These are phyloP conservation scores for Diophrys sp. DNA, from an alignment of 73 alveolate species.

Conservation along the genomic window DNA sequence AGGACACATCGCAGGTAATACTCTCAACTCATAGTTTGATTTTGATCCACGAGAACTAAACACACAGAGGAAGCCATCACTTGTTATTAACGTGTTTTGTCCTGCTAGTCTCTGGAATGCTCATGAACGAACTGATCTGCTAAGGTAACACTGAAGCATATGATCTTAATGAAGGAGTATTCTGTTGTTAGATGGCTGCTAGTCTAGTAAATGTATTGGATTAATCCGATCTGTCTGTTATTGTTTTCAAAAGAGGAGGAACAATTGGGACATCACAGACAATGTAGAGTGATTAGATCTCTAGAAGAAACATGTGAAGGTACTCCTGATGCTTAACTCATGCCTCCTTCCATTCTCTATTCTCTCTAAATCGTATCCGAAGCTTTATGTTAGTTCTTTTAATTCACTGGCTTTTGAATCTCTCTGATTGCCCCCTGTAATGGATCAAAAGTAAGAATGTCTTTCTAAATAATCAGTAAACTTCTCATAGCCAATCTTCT, in stretches of 20 bases:
- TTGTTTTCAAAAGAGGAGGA: background rate
- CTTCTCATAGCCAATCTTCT: constrained; percentile 42
- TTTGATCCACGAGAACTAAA: no score
- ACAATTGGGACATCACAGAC: background rate
- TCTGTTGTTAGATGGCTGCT: background rate
- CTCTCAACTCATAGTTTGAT: no score
- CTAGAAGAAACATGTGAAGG: background rate
- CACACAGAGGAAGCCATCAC: no score
- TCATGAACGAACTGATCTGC: background rate
- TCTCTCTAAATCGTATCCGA: background rate
- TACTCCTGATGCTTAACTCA: no score
- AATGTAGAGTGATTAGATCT: background rate
- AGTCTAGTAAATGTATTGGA: background rate
- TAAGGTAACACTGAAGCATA: background rate
- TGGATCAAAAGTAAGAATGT: constrained; percentile 53
- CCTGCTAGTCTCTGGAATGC: background rate
- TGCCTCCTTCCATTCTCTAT: no score
- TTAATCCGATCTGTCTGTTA: background rate
- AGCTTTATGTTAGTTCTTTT: background rate
- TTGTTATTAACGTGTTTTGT: background rate
- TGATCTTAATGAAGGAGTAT: background rate
- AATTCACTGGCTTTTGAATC: background rate
- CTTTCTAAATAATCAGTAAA: constrained; percentile 44
- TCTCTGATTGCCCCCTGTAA: background rate
- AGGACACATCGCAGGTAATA: no score